Conservation (phyloP, 75 land plant genomes). For the Picea sitchensis region DNA sequence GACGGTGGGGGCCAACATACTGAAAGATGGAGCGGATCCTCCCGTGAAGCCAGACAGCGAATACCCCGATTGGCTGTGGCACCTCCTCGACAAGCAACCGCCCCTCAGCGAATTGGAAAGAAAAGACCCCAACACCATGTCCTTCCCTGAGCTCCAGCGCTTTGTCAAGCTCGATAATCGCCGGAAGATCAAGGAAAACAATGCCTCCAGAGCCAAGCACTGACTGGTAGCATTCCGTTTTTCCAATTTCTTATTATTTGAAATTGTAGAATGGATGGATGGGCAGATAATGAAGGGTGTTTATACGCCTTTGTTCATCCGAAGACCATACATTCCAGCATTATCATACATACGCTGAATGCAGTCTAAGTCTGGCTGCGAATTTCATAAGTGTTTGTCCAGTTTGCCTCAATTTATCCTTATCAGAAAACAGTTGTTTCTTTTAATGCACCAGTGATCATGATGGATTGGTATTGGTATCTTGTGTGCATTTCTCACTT, state of each 20-base stretch:
- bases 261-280: neutral
- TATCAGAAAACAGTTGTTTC: no score
- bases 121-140: slow-evolving; percentile 53
- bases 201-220: slow-evolving; percentile 64
- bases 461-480: no score
- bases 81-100: slow-evolving; percentile 65
- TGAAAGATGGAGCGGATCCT: slow-evolving; percentile 82
- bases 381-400: no score
- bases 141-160: slow-evolving; percentile 68
- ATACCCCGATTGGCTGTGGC: slow-evolving; percentile 81
- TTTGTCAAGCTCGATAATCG: slow-evolving; percentile 86
- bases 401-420: no score
- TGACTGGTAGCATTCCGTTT: slow-evolving; percentile 13
- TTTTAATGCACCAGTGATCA: no score
- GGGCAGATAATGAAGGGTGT: neutral
- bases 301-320: neutral
- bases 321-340: neutral
- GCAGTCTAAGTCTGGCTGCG: no score
- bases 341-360: no score
- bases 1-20: slow-evolving; percentile 74
- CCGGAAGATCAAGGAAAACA: slow-evolving; percentile 76
- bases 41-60: slow-evolving; percentile 69
- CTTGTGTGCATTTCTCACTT: no score
- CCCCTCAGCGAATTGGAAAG: slow-evolving; percentile 73
- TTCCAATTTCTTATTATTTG: neutral